Conservation (phyloP, 2,329 filamentous ascomycete genomes). For the Beauveria pseudobassiana region DNA sequence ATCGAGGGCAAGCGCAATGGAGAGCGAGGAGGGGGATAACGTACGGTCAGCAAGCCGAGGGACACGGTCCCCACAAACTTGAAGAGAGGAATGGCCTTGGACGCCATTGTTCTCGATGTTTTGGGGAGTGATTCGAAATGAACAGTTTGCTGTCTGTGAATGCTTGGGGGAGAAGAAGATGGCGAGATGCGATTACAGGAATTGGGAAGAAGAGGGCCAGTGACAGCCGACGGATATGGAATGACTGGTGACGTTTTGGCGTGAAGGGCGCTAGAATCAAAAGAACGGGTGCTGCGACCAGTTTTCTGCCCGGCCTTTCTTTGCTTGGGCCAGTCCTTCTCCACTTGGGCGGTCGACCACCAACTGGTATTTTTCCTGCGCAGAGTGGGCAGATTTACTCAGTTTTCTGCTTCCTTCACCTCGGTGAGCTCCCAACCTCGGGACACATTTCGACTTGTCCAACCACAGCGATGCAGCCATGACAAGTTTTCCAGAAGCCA, state of each 20-base stretch:
- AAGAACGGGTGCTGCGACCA: neutral
- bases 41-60: constrained; percentile 79
- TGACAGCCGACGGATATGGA: neutral
- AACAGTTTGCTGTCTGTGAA: neutral
- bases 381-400: neutral
- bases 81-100: constrained; percentile 64
- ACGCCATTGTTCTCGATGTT: constrained; percentile 44
- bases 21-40: constrained; percentile 23
- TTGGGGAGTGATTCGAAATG: no score
- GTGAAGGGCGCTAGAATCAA: neutral
- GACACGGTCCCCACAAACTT: constrained; percentile 93
- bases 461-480: neutral
- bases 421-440: neutral
- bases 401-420: neutral
- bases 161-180: neutral
- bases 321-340: neutral
- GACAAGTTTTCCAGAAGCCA: neutral
- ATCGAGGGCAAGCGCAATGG: neutral
- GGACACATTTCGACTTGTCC: neutral
- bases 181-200: neutral
- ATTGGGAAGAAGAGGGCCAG: neutral
- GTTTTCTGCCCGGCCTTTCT: neutral
- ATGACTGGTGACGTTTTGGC: constrained; percentile 2
- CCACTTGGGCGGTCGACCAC: constrained; percentile 5
- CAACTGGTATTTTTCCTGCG: neutral